These are phyloP conservation scores for Torulaspora franciscae DNA, from an alignment of 805 yeast species.

Conservation along the genomic window DNA sequence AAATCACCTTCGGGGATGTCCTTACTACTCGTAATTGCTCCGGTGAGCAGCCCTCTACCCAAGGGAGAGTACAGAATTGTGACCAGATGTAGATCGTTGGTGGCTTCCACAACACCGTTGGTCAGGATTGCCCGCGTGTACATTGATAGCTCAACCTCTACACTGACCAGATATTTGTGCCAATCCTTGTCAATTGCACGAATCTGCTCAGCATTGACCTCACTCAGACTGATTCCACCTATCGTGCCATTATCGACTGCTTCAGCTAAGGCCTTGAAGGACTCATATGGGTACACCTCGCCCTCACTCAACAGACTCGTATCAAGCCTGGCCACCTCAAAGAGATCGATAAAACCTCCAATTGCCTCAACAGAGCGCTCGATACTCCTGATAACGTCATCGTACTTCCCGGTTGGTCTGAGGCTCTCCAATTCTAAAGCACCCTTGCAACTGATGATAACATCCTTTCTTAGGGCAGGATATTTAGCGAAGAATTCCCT, in stretches of 20 bases:
- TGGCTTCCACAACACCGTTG: conserved; percentile 60
- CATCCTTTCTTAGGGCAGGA: conserved; percentile 53
- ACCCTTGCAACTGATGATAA: conserved; percentile 66
- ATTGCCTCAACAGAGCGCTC: conserved; percentile 39
- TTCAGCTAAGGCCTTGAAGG: conserved; percentile 52
- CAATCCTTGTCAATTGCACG: conserved; percentile 50
- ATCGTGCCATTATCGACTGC: conserved; percentile 59
- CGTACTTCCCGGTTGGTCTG: conserved; percentile 48
- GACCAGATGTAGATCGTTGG: conserved; percentile 56
- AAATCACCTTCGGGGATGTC: conserved; percentile 56
- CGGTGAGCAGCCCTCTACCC: conserved; percentile 74
- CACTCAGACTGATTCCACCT: conserved; percentile 70
- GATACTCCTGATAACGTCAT: conserved; percentile 45
- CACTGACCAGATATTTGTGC: conserved; percentile 51
- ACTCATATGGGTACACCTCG: conserved; percentile 43
- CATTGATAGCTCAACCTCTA: conserved; percentile 76
- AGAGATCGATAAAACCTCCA: conserved; percentile 53
- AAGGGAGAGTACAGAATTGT: conserved; percentile 80
- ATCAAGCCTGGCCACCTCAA: conserved; percentile 72
- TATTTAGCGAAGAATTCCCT: conserved; percentile 52
- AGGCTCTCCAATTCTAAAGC: conserved; percentile 40
- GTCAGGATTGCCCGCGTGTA: conserved; percentile 55
- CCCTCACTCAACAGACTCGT: conserved; percentile 24
- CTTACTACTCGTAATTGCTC: conserved; percentile 42
- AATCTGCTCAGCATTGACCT: conserved; percentile 60